Evolutionary conservation across 768 basidiomycete genomes (phyloP), one percentile per base, ranked within the genome.

Genomic region (Kwoniella dejecticola): DNA sequence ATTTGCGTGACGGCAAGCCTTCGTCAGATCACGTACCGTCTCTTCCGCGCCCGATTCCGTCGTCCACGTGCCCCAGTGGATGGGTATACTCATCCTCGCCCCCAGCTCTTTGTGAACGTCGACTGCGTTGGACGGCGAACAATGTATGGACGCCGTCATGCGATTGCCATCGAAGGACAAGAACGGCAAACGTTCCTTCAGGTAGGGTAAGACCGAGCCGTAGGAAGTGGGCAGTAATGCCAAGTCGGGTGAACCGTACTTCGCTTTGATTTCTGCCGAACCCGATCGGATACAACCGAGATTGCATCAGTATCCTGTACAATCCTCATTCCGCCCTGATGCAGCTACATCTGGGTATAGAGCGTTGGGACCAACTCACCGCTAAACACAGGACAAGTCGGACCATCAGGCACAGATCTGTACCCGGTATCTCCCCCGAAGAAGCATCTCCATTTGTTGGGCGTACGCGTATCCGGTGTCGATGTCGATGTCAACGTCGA

Each of bases 371-470:
- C 26, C 17, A 6, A 54, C 55, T 48, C 2, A 57, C 55, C 40
- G 17, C 26, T 23, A 33, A 57, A 45, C 2, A 30, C 45, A 13
- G 42, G 42, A 38, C 46, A 57, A 0, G 31, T 36, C 30, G 40
- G 26, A 56, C 41, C 24, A 24, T 24, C 23, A 0, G 17, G 15
- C 21, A 36, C 31, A 33, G 53, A 46, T 27, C n/a, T 42, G 23
- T 46, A 48, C 3, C 46, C 55, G 21, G 42, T 57, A 48, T 48
- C 55, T 46, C 42, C 44, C 15, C 55, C 55, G 42, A 46, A 57
- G 55, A 57, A 57, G 12, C 55, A 57, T 36, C 36, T 44, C 54
- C 38, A 44, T 19, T n/a, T n/a, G n/a, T n/a, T n/a, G n/a, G n/a
- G n/a, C n/a, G n/a, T n/a, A n/a, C n/a, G n/a, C n/a, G n/a, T n/a